Conservation (phyloP, 176 grass and related monocot genomes). For the Oryza officinalis region DNA sequence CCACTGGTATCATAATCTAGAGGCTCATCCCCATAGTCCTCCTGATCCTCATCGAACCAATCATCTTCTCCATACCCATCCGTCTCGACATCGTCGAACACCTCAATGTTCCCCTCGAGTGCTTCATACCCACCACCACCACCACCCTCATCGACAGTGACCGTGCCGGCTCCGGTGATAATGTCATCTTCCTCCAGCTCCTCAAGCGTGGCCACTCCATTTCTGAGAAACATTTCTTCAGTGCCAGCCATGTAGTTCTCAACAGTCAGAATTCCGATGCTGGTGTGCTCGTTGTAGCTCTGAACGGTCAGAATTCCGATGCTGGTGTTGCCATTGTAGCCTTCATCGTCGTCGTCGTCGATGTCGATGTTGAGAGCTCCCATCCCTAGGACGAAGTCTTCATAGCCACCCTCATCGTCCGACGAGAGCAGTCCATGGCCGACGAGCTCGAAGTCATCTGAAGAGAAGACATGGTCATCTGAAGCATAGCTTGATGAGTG, state of each 20-base stretch:
- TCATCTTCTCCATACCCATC: conserved; percentile 5
- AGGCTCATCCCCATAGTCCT: no score
- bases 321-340: neutral
- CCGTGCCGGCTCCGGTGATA: neutral
- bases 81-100: no score
- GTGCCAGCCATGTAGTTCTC: neutral
- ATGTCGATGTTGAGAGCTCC: neutral
- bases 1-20: no score
- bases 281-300: neutral
- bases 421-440: neutral
- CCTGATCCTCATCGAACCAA: neutral
- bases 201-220: neutral
- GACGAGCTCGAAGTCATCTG: neutral
- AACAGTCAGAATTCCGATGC: conserved; percentile 6
- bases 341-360: neutral
- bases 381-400: neutral
- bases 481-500: conserved; percentile 18
- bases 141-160: neutral
- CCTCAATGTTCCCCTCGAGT: no score
- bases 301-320: conserved; percentile 3
- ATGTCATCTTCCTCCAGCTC: neutral
- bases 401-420: conserved; percentile 2
- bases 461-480: neutral
- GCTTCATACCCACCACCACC: neutral
- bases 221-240: neutral